These are phyloP conservation scores for Golubevia pallescens DNA, from an alignment of 1,284 basidiomycete genomes.

Conservation along the genomic window DNA sequence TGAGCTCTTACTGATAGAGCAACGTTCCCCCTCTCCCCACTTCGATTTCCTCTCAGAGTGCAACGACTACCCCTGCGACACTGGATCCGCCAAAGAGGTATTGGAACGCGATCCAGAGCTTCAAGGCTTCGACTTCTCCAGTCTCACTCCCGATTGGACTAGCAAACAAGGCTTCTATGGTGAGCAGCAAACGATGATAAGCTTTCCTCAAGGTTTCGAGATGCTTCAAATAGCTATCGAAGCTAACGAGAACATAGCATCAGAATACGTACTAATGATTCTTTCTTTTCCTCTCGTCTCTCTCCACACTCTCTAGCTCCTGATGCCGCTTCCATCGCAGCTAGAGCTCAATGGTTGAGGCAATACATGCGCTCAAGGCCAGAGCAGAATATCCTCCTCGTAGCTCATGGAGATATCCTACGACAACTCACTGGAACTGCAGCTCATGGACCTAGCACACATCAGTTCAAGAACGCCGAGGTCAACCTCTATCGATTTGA, in stretches of 20 bases:
- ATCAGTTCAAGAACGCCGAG: slow-evolving; percentile 58
- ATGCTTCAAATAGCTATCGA: too few species aligned
- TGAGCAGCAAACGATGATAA: neutral
- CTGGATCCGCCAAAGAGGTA: slow-evolving; percentile 44
- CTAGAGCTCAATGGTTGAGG: slow-evolving; percentile 58
- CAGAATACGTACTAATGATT: too few species aligned
- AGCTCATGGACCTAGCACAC: neutral
- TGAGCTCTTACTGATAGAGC: too few species aligned
- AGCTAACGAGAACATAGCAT: too few species aligned
- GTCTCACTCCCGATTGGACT: slow-evolving; percentile 58
- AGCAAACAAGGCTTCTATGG: slow-evolving; percentile 57
- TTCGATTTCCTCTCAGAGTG: slow-evolving; percentile 26
- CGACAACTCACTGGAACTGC: slow-evolving; percentile 40
- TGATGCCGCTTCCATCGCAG: slow-evolving; percentile 38
- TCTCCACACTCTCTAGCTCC: slow-evolving; percentile 18
- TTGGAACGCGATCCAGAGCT: slow-evolving; percentile 52
- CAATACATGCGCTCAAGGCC: slow-evolving; percentile 53
- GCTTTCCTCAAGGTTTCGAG: too few species aligned
- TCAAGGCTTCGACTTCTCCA: slow-evolving; percentile 44
- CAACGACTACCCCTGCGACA: slow-evolving; percentile 59
- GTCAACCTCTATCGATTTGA: slow-evolving; percentile 53
- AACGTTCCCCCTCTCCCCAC: neutral
- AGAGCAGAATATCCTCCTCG: slow-evolving; percentile 54
- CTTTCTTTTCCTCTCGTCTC: neutral
- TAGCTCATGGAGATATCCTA: slow-evolving; percentile 62